Conservation (phyloP, 2,329 filamentous ascomycete genomes). For the Chaetomium olivaceum region DNA sequence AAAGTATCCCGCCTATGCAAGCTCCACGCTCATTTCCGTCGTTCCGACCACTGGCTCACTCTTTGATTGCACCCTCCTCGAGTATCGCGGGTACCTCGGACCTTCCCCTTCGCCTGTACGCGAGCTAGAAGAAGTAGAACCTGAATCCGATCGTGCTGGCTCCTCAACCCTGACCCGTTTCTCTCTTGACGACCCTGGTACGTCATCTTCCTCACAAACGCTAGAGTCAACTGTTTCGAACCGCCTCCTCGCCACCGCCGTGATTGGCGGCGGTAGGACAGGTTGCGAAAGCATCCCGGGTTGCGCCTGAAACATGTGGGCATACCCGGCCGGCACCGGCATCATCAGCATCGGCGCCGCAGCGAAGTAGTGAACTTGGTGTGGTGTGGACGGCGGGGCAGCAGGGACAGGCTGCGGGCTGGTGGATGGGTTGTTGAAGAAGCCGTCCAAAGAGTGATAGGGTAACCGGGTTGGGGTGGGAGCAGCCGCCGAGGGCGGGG, state of each 20-base stretch:
- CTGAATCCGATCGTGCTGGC: neutral
- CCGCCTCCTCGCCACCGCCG: neutral
- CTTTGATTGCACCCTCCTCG: slow-evolving; percentile 49
- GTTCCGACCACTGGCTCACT: slow-evolving; percentile 44
- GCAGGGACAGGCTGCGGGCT: slow-evolving; percentile 8
- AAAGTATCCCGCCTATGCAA: neutral
- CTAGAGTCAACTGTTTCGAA: neutral
- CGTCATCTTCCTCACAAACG: neutral
- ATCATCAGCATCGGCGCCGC: slow-evolving; percentile 30
- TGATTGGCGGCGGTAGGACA: neutral
- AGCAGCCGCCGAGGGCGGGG: neutral
- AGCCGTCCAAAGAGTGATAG: slow-evolving; percentile 23
- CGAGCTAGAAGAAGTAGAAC: neutral
- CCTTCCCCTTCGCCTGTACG: slow-evolving; percentile 14
- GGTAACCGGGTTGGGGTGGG: slow-evolving; percentile 2
- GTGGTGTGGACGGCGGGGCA: neutral
- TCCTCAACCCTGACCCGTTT: neutral
- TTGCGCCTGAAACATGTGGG: slow-evolving; percentile 22
- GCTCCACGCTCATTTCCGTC: neutral
- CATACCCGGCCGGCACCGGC: slow-evolving; percentile 27
- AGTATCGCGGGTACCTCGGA: slow-evolving; percentile 40
- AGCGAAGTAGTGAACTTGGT: slow-evolving; percentile 29
- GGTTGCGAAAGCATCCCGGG: neutral
- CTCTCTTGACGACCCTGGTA: neutral
- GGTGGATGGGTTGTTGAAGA: slow-evolving; percentile 17